Evolutionary conservation across 2,329 filamentous ascomycete genomes (phyloP).

Genomic region (Hymenoscyphus linearis): DNA sequence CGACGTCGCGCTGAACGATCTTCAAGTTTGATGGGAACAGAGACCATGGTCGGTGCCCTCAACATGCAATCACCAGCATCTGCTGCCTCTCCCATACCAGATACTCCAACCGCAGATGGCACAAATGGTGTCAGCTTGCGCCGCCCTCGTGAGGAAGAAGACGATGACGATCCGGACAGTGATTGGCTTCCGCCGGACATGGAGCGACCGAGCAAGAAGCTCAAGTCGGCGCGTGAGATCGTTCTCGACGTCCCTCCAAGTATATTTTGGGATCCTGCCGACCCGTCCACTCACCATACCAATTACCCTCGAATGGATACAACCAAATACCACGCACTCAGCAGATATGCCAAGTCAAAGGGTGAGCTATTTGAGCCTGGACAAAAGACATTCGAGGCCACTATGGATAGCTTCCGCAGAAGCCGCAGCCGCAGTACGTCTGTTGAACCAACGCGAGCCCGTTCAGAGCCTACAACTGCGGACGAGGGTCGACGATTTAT

Average conservation of each 20-base stretch:
- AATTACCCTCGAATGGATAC: constrained; percentile 60
- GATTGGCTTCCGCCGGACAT: constrained; percentile 25
- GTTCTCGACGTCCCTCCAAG: constrained; percentile 52
- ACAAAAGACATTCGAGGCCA: constrained; percentile 39
- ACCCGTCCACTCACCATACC: constrained; percentile 53
- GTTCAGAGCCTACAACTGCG: constrained; percentile 24
- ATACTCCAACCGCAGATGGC: constrained; percentile 8
- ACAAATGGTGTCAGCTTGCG: constrained; percentile 25
- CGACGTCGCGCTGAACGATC: constrained; percentile 14
- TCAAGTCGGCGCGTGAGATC: constrained; percentile 50
- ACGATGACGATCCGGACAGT: constrained; percentile 15
- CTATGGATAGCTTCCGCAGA: constrained; percentile 28
- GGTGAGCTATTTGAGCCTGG: constrained; percentile 50
- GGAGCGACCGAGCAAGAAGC: constrained; percentile 41
- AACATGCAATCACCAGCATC: constrained; percentile 30
- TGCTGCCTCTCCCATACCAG: constrained; percentile 16
- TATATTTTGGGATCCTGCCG: constrained; percentile 51
- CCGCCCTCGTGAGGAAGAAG: constrained; percentile 27
- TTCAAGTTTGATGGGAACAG: constrained; percentile 31
- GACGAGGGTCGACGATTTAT: constrained; percentile 21
- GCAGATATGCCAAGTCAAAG: constrained; percentile 43
- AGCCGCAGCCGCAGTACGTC: constrained; percentile 24
- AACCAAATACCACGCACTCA: constrained; percentile 51
- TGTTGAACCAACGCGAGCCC: constrained; percentile 21
- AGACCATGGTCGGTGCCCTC: constrained; percentile 30